Conservation (phyloP, 192 early-diverging fungal species). For the Cladochytrium replicatum region DNA sequence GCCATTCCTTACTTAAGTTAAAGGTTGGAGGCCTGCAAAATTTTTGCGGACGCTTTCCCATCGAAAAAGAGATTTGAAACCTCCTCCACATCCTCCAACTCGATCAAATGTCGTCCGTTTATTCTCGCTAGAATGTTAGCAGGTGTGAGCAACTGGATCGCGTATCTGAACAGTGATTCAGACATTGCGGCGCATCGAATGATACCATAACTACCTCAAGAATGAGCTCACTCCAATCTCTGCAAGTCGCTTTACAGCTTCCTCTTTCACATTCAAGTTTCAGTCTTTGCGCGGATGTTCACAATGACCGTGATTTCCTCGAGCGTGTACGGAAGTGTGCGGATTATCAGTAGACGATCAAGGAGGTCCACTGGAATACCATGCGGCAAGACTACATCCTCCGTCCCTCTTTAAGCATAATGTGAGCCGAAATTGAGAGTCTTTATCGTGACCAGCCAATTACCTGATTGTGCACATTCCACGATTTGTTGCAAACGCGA, state of each 20-base stretch:
- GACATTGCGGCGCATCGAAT: too few species aligned
- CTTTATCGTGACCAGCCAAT: conserved; percentile 51
- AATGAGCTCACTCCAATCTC: conserved; percentile 88
- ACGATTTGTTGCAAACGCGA: conserved; percentile 95
- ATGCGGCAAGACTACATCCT: conserved; percentile 51
- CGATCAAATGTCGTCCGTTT: conserved; percentile 72
- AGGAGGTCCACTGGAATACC: conserved; percentile 96
- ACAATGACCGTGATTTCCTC: conserved; percentile 83
- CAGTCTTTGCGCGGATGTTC: conserved; percentile 82
- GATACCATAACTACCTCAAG: too few species aligned
- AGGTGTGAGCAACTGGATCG: conserved; percentile 90
- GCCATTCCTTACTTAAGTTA: too few species aligned
- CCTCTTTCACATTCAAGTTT: conserved; percentile 88
- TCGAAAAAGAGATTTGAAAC: conserved; percentile 79
- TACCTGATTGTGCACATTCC: conserved; percentile 86
- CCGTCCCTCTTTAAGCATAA: conserved; percentile 38
- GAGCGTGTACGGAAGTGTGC: conserved; percentile 77
- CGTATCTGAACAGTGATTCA: too few species aligned
- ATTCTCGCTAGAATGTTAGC: conserved; percentile 78
- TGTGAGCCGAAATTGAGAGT: not conserved
- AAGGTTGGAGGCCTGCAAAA: too few species aligned
- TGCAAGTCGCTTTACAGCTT: conserved; percentile 74
- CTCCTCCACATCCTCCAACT: conserved; percentile 79
- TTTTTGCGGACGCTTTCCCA: conserved; percentile 69
- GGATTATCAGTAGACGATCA: conserved; percentile 91